Base-by-base conservation (phyloP, 345 rosid species). In the Syzygium oleosum region DNA sequence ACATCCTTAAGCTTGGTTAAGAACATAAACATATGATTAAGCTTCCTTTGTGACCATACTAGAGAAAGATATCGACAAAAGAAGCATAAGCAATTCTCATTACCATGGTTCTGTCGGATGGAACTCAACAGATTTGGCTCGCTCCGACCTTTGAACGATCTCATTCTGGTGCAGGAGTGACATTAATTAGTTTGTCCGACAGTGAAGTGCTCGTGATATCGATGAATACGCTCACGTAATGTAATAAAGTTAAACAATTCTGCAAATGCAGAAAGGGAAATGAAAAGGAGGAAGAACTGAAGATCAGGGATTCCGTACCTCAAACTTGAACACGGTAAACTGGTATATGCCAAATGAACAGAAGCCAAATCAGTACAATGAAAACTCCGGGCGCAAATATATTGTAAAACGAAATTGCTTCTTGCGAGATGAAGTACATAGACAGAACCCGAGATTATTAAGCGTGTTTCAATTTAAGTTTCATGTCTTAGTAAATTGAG, bases 71-170 rank as follows among this genome's bases (percentile, higher is more conserved):
- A 25, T 58, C 7, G 0, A 58, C 65, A 0, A 58, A 58, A 58
- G 65, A 25, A 58, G 15, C 15, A 25, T 58, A 25, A 58, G 65
- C 31, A 58, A 58, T 25, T 25, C 65, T 58, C 59, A 29, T 89
- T 88, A 95, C 98, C 96, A 93, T 94, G 98, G 96, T 88, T 95
- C 92, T 38, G 94, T 93, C n/a, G 92, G 94, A 88, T 92, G 98
- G 17, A 94, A 91, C 92, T 95, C 95, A 77, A 93, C 93, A 17
- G 94, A 94, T 87, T 95, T 94, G 53, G 94, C 98, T 89, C 96
- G 90, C 85, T 93, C 96, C 34, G 96, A 94, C 86, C 90, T 87
- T 85, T 93, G 94, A 85, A 92, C 91, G 65, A 94, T 85, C 89
- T 92, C 90, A 80, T 88, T 95, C 96, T 95, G 95, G 88, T 90